Evolutionary conservation across 2,329 filamentous ascomycete genomes (phyloP), one percentile per base, ranked within the genome.

Genomic region (Parascedosporium putredinis): DNA sequence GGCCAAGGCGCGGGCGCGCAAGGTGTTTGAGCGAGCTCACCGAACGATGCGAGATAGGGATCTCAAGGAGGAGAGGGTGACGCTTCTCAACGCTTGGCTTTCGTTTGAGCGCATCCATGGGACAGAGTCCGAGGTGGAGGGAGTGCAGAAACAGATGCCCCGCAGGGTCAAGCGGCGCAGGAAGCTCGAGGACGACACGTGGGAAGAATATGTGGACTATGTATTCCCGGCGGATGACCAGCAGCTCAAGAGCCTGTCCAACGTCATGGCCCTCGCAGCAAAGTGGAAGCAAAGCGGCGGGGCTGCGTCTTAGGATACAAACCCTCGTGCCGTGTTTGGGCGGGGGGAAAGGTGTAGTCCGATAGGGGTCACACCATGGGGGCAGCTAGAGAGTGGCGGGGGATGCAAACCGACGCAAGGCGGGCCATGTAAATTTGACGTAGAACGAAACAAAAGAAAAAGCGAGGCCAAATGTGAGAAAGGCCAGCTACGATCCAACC

Each of bases 191-290:
- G 91, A 96, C 67, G 90, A 93, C 64, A 83, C 81, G 33, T 96
- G 88, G 71, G 89, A 98, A 74, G 93, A 98, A 70, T 97, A 95
- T 66, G 80, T 93, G 69, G 93, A 97, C 65, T 97, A 95, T 60
- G 80, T 98, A 29, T 98, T 98, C 79, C 93, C 93, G 1, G 89
- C 88, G 4, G 93, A 97, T 70, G 90, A 96, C 65, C 81, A 88
- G 69, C 84, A 88, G 62, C 84, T 85, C 50, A 85, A 85, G 57
- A 90, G 87, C 59, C 71, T 96, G 65, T 86, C 86, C 47, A 88
- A 86, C 63, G 73, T 97, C 64, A 71, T 96, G 69, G 83, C 87
- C 54, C 84, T 84, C 78, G 90, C 91, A 51, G 83, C 89, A 65
- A 81, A 82, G 57, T 97, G 91, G 88, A 95, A 95, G 73, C 77